Evolutionary conservation across 352 stramenopile genomes (phyloP), one percentile per base, ranked within the genome.

Genomic region (Lagenidium sp.): DNA sequence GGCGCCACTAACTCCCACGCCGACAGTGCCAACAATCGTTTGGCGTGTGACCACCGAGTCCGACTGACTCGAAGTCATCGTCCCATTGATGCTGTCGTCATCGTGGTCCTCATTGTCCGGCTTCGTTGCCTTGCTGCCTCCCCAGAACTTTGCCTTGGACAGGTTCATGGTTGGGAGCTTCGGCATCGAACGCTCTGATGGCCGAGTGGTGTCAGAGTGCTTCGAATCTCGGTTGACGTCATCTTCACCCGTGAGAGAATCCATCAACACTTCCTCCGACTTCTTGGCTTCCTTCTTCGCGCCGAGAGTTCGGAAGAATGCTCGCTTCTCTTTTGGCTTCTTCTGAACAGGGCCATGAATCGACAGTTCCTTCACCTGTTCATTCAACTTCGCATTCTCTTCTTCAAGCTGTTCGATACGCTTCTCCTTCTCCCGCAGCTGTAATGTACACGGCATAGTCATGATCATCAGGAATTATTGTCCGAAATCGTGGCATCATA

Each of bases 271-370:
- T 28, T 76, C 60, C 15, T 65, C 62, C 1, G 56, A 51, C 13
- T 56, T 50, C 50, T 79, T 80, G 44, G 63, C 69, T 36, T 86
- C 77, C 55, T 89, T 90, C 69, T 92, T 92, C 4, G 78, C 80
- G 8, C 74, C 80, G n/a, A 89, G 52, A 40, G 75, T 88, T 43
- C 80, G 77, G 73, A 92, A 92, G 52, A 92, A 69, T 36, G 65
- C 82, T 21, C 76, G 76, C 57, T 85, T 85, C 49, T 65, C 53
- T 20, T 60, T 78, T 6, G 64, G 31, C 60, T 83, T 80, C 55
- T 69, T 80, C 20, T 80, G 66, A 6, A 51, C 48, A 3, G 63
- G 55, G n/a, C 75, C 60, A 35, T 69, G 73, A 26, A 53, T 40
- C 15, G 52, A 37, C 15, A 68, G 20, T 1, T 64, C 47, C 42